Percentiles rank a stretch among this genome's conserved stretches.
Evolutionary conservation across 75 land plant species (phyloP).

Genomic region (Selaginella moellendorffii): DNA sequence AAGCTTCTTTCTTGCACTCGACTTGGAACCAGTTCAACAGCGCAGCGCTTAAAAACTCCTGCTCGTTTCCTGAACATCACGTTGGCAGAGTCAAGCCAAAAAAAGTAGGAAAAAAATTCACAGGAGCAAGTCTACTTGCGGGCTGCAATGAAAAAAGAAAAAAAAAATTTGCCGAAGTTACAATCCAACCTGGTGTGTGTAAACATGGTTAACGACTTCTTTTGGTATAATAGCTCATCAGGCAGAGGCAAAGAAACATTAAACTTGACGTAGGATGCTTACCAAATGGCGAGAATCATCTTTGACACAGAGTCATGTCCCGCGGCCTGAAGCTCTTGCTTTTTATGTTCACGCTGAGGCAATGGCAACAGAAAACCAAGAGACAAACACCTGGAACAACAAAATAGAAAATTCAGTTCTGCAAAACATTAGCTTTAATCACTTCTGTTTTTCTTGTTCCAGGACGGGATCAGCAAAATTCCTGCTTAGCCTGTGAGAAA

Average conservation of each 20-base stretch:
- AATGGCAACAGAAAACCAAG: no score
- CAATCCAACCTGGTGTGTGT: slow-evolving; percentile 70
- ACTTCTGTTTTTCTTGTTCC: no score
- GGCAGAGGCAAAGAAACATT: no score
- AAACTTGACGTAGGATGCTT: no score
- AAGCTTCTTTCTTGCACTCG: slow-evolving; percentile 48
- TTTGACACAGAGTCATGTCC: slow-evolving; percentile 60
- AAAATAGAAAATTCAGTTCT: no score
- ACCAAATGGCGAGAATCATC: slow-evolving; percentile 79
- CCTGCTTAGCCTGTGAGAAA: no score
- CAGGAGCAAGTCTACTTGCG: slow-evolving; percentile 26
- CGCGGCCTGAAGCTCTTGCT: slow-evolving; percentile 40
- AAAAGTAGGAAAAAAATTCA: neutral
- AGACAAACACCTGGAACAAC: no score
- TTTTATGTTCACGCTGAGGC: slow-evolving; percentile 73
- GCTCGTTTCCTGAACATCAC: slow-evolving; percentile 30
- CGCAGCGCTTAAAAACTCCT: slow-evolving; percentile 32
- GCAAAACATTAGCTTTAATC: no score
- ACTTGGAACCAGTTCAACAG: slow-evolving; percentile 26
- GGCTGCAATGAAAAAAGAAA: slow-evolving; percentile 68
- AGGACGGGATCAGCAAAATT: no score
- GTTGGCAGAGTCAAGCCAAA: slow-evolving; percentile 12
- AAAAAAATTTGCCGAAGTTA: no score
- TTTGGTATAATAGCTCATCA: slow-evolving; percentile 44
- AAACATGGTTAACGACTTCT: slow-evolving; percentile 49